Percentiles rank a stretch among this genome's conserved stretches.
phyloP scores from a whole-genome alignment of 441 rosid genomes.

The Metrosideros polymorpha region DNA sequence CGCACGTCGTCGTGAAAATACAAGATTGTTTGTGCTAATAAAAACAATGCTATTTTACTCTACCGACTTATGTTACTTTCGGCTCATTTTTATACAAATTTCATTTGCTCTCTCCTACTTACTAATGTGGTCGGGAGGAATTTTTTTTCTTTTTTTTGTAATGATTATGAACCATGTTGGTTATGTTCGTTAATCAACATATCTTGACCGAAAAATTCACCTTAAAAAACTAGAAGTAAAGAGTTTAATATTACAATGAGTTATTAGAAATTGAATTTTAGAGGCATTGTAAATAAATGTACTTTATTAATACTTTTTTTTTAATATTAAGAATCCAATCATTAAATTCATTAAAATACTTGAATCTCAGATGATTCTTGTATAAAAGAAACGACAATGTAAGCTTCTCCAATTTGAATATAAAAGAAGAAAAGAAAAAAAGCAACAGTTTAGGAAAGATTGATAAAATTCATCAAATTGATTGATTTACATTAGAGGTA shows the following conservation, averaged over 20 bases:
- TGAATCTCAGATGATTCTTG: neutral
- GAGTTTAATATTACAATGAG: too few relatives aligned
- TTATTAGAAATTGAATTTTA: too few relatives aligned
- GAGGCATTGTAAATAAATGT: neutral
- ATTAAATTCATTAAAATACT: neutral
- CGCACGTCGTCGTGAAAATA: rapidly evolving
- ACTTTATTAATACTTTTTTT: neutral
- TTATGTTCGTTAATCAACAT: too few relatives aligned
- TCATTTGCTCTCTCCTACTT: neutral
- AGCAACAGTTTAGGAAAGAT: neutral
- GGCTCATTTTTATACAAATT: too few relatives aligned
- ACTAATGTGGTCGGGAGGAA: neutral
- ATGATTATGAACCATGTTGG: too few relatives aligned
- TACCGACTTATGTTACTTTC: neutral
- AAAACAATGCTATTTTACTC: neutral
- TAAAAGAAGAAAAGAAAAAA: neutral
- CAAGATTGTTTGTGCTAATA: neutral
- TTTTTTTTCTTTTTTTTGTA: neutral
- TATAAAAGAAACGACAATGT: neutral
- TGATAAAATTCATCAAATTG: too few relatives aligned
- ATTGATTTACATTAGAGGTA: neutral
- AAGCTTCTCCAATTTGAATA: neutral
- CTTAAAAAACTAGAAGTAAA: too few relatives aligned
- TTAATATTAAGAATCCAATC: neutral
- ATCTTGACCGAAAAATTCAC: too few relatives aligned